These are phyloP conservation scores for Phaffomyces opuntiae DNA, from an alignment of 805 yeast genomes.

Conservation along the genomic window DNA sequence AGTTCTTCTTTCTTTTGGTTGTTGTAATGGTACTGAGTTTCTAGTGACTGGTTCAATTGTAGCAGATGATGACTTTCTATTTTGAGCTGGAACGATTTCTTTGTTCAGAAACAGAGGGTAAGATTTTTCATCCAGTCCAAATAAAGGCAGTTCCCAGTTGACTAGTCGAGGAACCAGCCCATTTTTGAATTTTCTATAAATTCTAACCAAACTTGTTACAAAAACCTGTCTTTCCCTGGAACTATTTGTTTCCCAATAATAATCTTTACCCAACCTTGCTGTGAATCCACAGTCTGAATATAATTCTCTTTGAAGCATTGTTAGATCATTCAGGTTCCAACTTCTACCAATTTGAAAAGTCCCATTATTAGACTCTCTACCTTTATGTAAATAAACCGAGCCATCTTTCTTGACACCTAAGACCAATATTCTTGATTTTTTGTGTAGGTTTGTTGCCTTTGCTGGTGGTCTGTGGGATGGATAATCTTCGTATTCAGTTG, in stretches of 20 bases:
- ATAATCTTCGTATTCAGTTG: constrained; percentile 66
- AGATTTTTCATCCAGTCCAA: constrained; percentile 32
- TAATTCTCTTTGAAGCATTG: constrained; percentile 45
- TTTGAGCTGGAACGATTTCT: constrained; percentile 2
- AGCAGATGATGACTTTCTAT: background rate
- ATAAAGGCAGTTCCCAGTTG: constrained; percentile 41
- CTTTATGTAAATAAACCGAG: constrained; percentile 71
- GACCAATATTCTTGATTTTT: constrained; percentile 52
- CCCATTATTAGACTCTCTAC: constrained; percentile 69
- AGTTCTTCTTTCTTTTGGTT: background rate
- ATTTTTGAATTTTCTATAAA: constrained; percentile 47
- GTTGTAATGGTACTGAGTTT: no score
- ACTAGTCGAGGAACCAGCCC: constrained; percentile 48
- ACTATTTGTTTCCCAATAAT: constrained; percentile 72
- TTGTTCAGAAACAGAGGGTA: constrained; percentile 22
- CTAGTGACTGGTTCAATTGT: background rate
- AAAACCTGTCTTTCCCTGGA: constrained; percentile 55
- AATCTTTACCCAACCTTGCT: constrained; percentile 62
- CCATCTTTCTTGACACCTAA: constrained; percentile 61
- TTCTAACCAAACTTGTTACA: constrained; percentile 43
- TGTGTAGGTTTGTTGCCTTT: constrained; percentile 37
- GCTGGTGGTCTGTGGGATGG: constrained; percentile 67
- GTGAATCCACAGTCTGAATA: constrained; percentile 50
- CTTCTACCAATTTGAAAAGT: constrained; percentile 86
- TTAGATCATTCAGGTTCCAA: constrained; percentile 76